Base-by-base conservation (phyloP, 306 rosid genomes). In the Pyrus betulifolia region DNA sequence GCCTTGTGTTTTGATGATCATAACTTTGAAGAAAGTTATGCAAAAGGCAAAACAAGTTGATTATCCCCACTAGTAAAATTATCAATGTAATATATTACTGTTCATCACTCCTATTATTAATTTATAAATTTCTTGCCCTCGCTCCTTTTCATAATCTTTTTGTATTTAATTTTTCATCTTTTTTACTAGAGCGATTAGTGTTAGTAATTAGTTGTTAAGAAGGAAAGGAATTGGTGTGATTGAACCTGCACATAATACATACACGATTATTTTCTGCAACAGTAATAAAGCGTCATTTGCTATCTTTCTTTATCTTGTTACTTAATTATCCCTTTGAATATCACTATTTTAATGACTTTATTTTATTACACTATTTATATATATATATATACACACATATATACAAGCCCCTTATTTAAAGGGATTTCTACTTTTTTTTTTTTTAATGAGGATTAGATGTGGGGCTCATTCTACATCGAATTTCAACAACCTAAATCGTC, bases 21-120 rank as follows among this genome's bases (percentile, higher is more conserved):
- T 33, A 44, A 66, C 51, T 21, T 66, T 21, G 49, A 33, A 38
- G 70, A 33, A 19, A 33, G 21, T 76, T 66, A 10, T 31, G 31
- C 60, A 71, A 57, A 72, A 76, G 78, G 74, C 58, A 66, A 72
- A 71, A 76, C 44, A 64, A 19, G 61, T 81, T 65, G 81, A 81
- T 71, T 71, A 58, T 71, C 70, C 67, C 78, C 74, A 76, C 84
- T 76, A 54, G 33, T 64, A 31, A 35, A 69, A 66, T 52, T 52
- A 17, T 72, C 74, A 66, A 79, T 30, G 49, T 45, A 66, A 79
- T 30, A 31, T 45, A 21, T 22, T 42, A 14, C 11, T 62, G 67
- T 62, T 62, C 67, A 28, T 15, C 21, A 28, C 9, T 61, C 35
- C 28, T 13, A 28, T 62, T 62, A 28, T 62, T 62, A 62, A 14